Evolutionary conservation across 2,329 filamentous ascomycete species (phyloP), one percentile per base, ranked within the genome.

Genomic region (Orbilia quercus): DNA sequence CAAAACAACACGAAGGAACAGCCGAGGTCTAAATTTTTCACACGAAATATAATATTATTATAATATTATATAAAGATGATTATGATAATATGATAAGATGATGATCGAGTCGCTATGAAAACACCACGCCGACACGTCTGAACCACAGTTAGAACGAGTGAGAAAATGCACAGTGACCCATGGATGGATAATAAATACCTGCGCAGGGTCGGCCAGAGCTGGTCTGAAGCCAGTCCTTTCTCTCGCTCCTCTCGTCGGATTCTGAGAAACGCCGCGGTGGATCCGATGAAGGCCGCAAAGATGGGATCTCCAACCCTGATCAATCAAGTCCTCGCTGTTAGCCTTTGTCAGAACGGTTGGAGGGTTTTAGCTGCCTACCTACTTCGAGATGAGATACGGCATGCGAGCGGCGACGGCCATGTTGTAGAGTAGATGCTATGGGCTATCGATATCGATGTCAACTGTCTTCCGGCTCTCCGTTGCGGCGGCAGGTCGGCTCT

Each of bases 161-260:
- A n/a, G n/a, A n/a, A n/a, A n/a, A n/a, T n/a, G n/a, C n/a, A n/a
- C n/a, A n/a, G n/a, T n/a, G n/a, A n/a, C n/a, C n/a, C n/a, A 45
- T 12, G 23, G 36, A 34, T n/a, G 23, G n/a, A n/a, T 18, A 1
- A 48, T 20, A 59, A 55, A 18, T 47, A 69, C 70, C 74, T 65
- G 23, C 44, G 57, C 16, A 76, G 51, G 20, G 66, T 59, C 34
- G 64, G 36, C 75, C 75, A 75, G 9, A 75, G 57, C 58, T 77
- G 72, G 7, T 40, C 44, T 3, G 58, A 18, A 6, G 23, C 40
- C 9, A 58, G 34, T n/a, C 76, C 77, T 18, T 73, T 82, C 75
- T 85, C 84, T 44, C 79, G 81, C 78, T 86, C 82, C 75, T 87
- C 85, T 11, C 85, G 82, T 64, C 82, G 83, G 75, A 87, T 84